phyloP scores from a whole-genome alignment of 306 rosid species.

The Alnus rubra region DNA sequence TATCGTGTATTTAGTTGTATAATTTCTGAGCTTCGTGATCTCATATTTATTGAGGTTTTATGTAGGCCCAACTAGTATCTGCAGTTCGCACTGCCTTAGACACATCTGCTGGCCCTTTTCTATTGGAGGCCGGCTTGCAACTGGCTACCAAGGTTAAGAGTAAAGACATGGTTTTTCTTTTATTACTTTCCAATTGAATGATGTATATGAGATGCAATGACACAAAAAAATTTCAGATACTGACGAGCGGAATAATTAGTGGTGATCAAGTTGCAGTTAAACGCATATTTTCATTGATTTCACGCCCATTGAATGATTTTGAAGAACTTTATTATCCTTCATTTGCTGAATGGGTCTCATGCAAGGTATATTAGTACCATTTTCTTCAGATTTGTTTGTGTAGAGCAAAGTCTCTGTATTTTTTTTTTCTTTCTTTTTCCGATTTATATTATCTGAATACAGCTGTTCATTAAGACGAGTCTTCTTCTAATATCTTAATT shows the following conservation, averaged over 20 bases:
- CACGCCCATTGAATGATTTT: constrained; percentile 83
- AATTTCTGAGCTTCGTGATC: constrained; percentile 24
- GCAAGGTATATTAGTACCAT: constrained; percentile 58
- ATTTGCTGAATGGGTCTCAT: constrained; percentile 97
- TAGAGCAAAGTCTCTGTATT: background rate
- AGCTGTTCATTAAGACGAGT: constrained; percentile 6
- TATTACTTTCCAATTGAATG: constrained; percentile 15
- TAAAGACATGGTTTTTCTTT: constrained; percentile 20
- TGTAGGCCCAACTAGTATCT: constrained; percentile 92
- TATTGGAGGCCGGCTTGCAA: constrained; percentile 94
- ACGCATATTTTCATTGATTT: constrained; percentile 87
- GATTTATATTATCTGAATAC: constrained; percentile 21
- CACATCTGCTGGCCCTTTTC: constrained; percentile 82
- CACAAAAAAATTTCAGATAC: constrained; percentile 53
- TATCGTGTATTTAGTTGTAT: constrained; percentile 20
- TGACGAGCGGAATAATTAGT: constrained; percentile 91
- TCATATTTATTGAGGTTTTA: constrained; percentile 36
- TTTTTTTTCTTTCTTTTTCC: background rate
- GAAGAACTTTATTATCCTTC: constrained; percentile 96
- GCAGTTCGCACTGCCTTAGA: constrained; percentile 95
- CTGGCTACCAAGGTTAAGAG: constrained; percentile 87
- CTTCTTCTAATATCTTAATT: constrained; percentile 18
- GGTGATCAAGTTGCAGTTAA: constrained; percentile 88
- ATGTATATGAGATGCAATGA: constrained; percentile 7
- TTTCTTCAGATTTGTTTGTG: constrained; percentile 10